Evolutionary conservation across 306 rosid genomes (phyloP).

Genomic region (Elaeagnus macrophylla): DNA sequence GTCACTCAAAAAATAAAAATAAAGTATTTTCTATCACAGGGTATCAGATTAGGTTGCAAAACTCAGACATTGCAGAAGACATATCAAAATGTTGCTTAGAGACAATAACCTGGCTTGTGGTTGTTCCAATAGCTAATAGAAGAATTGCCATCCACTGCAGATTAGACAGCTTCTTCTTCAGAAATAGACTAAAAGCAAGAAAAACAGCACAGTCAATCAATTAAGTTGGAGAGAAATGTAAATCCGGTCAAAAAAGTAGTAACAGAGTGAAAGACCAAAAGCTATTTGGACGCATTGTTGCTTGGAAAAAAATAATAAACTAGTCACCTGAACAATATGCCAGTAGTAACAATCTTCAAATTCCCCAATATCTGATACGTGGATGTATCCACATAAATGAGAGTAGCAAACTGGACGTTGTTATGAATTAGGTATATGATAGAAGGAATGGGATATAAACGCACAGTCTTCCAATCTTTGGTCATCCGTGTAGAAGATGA

Average conservation of each 20-base stretch:
- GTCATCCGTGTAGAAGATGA: constrained; percentile 69
- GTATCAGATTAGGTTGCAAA: too few species aligned
- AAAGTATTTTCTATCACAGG: neutral
- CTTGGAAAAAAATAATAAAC: constrained; percentile 4
- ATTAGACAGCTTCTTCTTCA: constrained; percentile 72
- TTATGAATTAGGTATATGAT: constrained; percentile 72
- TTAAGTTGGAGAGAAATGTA: neutral
- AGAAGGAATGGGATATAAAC: constrained; percentile 76
- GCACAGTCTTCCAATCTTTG: constrained; percentile 65
- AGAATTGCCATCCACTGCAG: constrained; percentile 85
- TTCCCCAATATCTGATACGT: constrained; percentile 97
- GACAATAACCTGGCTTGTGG: constrained; percentile 83
- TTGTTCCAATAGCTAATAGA: constrained; percentile 86
- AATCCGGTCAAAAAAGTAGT: neutral
- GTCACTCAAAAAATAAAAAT: neutral
- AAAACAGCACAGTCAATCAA: constrained; percentile 4
- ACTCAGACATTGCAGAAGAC: neutral
- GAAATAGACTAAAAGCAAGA: constrained; percentile 47
- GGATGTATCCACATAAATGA: constrained; percentile 82
- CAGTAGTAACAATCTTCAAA: constrained; percentile 89
- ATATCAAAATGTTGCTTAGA: neutral
- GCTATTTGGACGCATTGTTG: neutral
- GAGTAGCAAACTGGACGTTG: constrained; percentile 86
- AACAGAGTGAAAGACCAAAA: neutral
- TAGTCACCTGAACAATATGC: constrained; percentile 73